A percentile compares a stretch with the other conserved stretches of the same genome.
Evolutionary conservation across 495 filamentous ascomycete genomes (phyloP).

Genomic region (Penicilliopsis zonata): DNA sequence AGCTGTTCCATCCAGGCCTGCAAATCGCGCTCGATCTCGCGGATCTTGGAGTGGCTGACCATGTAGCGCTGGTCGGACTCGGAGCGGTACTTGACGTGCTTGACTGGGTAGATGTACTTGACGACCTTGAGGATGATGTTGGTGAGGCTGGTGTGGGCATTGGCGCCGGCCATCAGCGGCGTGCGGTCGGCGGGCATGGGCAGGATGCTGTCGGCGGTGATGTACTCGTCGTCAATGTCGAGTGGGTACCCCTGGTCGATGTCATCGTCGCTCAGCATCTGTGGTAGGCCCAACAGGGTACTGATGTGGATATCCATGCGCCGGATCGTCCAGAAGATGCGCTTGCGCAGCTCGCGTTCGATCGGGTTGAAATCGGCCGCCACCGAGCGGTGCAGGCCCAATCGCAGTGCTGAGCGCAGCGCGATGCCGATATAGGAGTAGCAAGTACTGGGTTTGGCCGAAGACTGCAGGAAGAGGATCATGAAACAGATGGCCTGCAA

Average conservation of each 20-base stretch:
- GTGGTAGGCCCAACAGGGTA: slow-evolving; percentile 74
- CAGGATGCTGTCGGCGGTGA: slow-evolving; percentile 63
- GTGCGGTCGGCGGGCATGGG: slow-evolving; percentile 64
- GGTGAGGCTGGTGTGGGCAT: slow-evolving; percentile 73
- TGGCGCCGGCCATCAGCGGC: slow-evolving; percentile 68
- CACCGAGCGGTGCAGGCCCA: slow-evolving; percentile 79
- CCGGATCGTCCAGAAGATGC: slow-evolving; percentile 82
- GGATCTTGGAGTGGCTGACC: slow-evolving; percentile 78
- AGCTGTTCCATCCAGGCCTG: slow-evolving; percentile 73
- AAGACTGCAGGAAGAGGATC: slow-evolving; percentile 85
- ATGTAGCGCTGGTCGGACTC: slow-evolving; percentile 57
- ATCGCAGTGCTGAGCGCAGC: slow-evolving; percentile 67
- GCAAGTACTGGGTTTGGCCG: slow-evolving; percentile 83
- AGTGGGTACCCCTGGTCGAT: slow-evolving; percentile 81
- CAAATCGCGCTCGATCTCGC: slow-evolving; percentile 82
- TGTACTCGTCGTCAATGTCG: slow-evolving; percentile 85
- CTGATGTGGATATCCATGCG: slow-evolving; percentile 94
- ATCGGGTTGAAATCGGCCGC: slow-evolving; percentile 67
- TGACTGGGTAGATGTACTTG: slow-evolving; percentile 81
- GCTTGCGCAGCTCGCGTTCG: slow-evolving; percentile 70
- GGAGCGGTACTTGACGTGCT: slow-evolving; percentile 41
- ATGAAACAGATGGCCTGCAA: slow-evolving; percentile 85
- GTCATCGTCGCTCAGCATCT: slow-evolving; percentile 76
- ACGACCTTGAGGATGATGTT: slow-evolving; percentile 74
- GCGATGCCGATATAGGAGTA: slow-evolving; percentile 91